These are phyloP conservation scores for Pelargonium citronellum DNA, from an alignment of 441 rosid species.

Conservation along the genomic window DNA sequence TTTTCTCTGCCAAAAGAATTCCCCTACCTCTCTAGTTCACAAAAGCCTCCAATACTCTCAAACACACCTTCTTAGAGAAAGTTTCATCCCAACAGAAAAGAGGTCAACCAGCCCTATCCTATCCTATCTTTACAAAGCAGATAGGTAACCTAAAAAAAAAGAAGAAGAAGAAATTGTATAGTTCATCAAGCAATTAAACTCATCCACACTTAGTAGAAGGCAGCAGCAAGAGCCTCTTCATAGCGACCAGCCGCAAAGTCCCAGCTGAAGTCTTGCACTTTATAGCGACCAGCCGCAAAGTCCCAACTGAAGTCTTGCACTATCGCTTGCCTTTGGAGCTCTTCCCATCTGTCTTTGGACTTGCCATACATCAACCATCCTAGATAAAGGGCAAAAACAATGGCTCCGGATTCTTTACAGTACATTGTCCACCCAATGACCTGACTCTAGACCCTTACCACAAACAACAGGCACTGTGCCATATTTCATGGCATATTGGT, in stretches of 20 bases:
- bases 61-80: too few relatives aligned
- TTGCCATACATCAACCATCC: constrained; percentile 64
- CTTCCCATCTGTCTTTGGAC: constrained; percentile 80
- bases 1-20: too few relatives aligned
- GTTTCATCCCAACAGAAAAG: too few relatives aligned
- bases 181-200: too few relatives aligned
- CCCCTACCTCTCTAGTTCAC: too few relatives aligned
- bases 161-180: too few relatives aligned
- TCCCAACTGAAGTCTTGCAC: constrained; percentile 89
- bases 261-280: too few relatives aligned
- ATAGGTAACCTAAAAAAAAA: too few relatives aligned
- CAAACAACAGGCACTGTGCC: constrained; percentile 87
- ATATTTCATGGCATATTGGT: constrained; percentile 90
- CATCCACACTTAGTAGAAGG: too few relatives aligned
- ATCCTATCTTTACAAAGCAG: too few relatives aligned
- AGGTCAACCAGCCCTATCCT: too few relatives aligned
- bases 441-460: constrained; percentile 73
- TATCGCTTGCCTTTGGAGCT: constrained; percentile 83
- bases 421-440: constrained; percentile 91
- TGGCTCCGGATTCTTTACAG: constrained; percentile 51
- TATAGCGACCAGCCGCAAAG: constrained; percentile 74
- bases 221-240: constrained; percentile 79
- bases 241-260: constrained; percentile 80
- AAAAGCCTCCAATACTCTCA: too few relatives aligned
- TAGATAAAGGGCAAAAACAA: constrained; percentile 74